Evolutionary conservation across 2,329 filamentous ascomycete genomes (phyloP), one percentile per base, ranked within the genome.

Genomic region (Cryphonectria carpinicola): DNA sequence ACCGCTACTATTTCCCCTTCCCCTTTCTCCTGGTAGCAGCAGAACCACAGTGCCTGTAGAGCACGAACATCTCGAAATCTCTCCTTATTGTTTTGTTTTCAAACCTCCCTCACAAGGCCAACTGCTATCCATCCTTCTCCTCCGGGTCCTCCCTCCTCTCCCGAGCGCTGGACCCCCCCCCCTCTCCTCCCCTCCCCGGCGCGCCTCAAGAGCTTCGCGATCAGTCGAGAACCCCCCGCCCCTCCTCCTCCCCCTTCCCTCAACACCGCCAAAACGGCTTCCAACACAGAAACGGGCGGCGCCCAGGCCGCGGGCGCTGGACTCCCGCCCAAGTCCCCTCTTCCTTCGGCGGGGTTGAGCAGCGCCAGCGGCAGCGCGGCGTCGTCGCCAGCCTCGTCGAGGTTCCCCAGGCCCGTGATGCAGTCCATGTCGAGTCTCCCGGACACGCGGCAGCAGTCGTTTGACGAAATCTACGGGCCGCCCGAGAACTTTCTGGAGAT

Each of bases 401-500:
- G 82, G 73, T 77, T 80, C 65, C 84, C 85, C 76, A 82, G 85
- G 72, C 85, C 86, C 76, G 87, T 87, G 78, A 72, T 69, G 71
- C 65, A 68, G 69, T 72, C 71, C 66, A 86, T 91, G 84, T 88
- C 90, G 82, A 87, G 88, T 73, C 88, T 91, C 84, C 89, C 89
- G 64, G 89, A 91, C 79, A 89, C 92, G 76, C 93, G 95, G 78
- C 90, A 93, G 83, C 96, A 99, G 86, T 96, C 92, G 79, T 98
- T 98, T 80, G 96, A 99, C 84, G 96, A 99, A 87, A 97, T 98
- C 81, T 99, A 99, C 82, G 96, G 95, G 19, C 94, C 95, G 64
- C 96, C 96, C 7, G 96, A 99, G 87, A 99, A 99, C 86, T 98
- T 98, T 80, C 89, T 99, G 68, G 96, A 99, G 86, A 97, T 99